phyloP scores from a whole-genome alignment of 164 flowering plant genomes.

The Chloranthus sessilifolius region DNA sequence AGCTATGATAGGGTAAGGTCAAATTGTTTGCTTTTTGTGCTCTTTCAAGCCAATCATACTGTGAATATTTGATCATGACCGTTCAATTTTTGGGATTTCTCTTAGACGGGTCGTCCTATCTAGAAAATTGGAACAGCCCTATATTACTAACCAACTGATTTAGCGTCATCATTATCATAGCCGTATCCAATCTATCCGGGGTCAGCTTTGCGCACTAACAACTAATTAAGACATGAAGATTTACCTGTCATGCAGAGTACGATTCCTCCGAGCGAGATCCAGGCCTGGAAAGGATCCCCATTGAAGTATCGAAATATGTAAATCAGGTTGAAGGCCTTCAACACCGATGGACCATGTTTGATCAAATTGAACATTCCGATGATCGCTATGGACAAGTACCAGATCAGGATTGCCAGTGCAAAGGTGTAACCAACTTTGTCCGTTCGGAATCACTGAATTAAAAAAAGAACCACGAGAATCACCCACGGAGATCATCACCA shows the following conservation, averaged over 20 bases:
- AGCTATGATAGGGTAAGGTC: too few relatives aligned
- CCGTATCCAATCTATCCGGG: too few relatives aligned
- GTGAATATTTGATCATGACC: too few relatives aligned
- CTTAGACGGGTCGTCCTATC: too few relatives aligned
- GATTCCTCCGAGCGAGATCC: slow-evolving; percentile 30
- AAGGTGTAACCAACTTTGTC: slow-evolving; percentile 30
- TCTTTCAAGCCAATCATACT: too few relatives aligned
- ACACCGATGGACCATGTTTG: slow-evolving; percentile 15
- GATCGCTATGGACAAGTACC: slow-evolving; percentile 18
- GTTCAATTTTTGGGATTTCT: too few relatives aligned
- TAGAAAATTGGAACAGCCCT: too few relatives aligned
- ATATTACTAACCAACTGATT: too few relatives aligned
- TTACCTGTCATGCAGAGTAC: slow-evolving; percentile 29
- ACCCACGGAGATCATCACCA: slow-evolving; percentile 27
- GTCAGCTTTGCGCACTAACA: too few relatives aligned
- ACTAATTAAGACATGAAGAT: too few relatives aligned
- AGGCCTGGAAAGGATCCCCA: slow-evolving; percentile 20
- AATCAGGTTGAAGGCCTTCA: slow-evolving; percentile 21
- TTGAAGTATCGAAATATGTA: slow-evolving; percentile 21
- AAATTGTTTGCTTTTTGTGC: too few relatives aligned
- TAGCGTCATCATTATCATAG: too few relatives aligned
- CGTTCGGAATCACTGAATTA: slow-evolving; percentile 28
- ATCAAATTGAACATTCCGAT: slow-evolving; percentile 19
- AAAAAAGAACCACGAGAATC: slow-evolving; percentile 21
- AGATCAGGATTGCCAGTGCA: slow-evolving; percentile 20